Evolutionary conservation across 352 stramenopile species (phyloP), one percentile per base, ranked within the genome.

Genomic region (Pythium apleroticum): DNA sequence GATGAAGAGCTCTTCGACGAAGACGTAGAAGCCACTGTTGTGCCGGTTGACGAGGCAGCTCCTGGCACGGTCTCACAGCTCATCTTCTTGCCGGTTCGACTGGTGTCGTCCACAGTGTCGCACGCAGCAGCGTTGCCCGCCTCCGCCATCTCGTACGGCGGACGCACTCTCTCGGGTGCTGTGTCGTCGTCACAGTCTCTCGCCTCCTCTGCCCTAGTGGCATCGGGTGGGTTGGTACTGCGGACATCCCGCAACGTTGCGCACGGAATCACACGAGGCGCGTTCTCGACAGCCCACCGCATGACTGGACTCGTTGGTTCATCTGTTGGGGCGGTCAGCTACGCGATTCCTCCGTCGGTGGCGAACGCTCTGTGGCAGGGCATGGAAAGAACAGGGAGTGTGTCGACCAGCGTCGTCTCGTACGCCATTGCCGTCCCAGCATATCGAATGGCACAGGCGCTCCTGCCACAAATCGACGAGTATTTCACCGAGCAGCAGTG

Each of bases 371-470:
- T 91, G 57, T 91, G 78, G 79, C 73, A 88, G 20, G 72, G 82
- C 10, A 74, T 91, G 61, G 79, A 78, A 19, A 73, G 74, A 15
- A 90, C 84, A 6, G 74, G 84, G 0, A 89, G 73, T n/a, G 75
- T 73, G 24, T 90, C 82, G 0, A 75, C 77, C 37, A 81, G 72
- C 14, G 73, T 89, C 24, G 61, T 91, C 22, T 80, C 82, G 12
- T 80, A 84, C 59, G 79, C 81, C 20, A 90, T 93, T 56, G 81
- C 81, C 0, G 73, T 93, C 25, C 84, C 84, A 3, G 74, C 78
- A 25, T 91, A 91, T 54, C 73, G 79, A 30, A 85, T 93, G 78
- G 53, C 85, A 12, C 65, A 67, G 5, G 68, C 72, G 11, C 57
- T 93, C 17, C 49, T 88, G 1, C 84, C 84, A 19, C 57, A 80